Conservation (phyloP, 2,329 filamentous ascomycete genomes). For the Pyrenophora tritici-repentis region DNA sequence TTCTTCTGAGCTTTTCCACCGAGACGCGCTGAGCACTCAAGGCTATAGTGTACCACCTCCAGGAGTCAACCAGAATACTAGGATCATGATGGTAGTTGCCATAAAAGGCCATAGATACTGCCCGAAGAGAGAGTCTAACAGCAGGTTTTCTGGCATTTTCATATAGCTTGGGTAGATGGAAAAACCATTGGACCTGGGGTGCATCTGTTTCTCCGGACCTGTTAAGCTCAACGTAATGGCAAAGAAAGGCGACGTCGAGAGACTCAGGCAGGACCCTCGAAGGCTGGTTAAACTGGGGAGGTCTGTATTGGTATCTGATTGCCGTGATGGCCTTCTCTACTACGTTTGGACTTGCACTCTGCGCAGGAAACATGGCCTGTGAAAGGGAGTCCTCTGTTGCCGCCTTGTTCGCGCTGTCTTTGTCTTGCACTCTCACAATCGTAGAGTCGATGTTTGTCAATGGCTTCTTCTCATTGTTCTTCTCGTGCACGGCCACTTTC, state of each 20-base stretch:
- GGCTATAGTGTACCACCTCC: constrained; percentile 41
- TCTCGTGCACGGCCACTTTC: constrained; percentile 5
- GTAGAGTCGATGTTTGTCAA: background rate
- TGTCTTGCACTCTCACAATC: background rate
- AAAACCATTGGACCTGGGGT: constrained; percentile 35
- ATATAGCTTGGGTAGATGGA: constrained; percentile 27
- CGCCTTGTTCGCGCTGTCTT: background rate
- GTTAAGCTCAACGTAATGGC: constrained; percentile 39
- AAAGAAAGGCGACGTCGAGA: constrained; percentile 36
- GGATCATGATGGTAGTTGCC: constrained; percentile 37
- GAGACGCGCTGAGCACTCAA: constrained; percentile 33
- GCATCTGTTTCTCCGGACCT: constrained; percentile 21
- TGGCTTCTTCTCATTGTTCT: background rate
- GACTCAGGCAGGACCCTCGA: constrained; percentile 28
- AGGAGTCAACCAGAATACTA: constrained; percentile 38
- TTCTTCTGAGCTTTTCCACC: constrained; percentile 19
- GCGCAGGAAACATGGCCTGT: constrained; percentile 1
- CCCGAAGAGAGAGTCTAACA: constrained; percentile 37
- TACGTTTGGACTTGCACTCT: constrained; percentile 7
- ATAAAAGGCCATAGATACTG: constrained; percentile 42
- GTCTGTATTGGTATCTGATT: constrained; percentile 31
- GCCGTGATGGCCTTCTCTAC: constrained; percentile 28
- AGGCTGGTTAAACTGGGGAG: constrained; percentile 34
- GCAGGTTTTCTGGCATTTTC: constrained; percentile 28
- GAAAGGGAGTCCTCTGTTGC: background rate